Evolutionary conservation across 441 rosid genomes (phyloP).

Genomic region (Mallotus repandus): DNA sequence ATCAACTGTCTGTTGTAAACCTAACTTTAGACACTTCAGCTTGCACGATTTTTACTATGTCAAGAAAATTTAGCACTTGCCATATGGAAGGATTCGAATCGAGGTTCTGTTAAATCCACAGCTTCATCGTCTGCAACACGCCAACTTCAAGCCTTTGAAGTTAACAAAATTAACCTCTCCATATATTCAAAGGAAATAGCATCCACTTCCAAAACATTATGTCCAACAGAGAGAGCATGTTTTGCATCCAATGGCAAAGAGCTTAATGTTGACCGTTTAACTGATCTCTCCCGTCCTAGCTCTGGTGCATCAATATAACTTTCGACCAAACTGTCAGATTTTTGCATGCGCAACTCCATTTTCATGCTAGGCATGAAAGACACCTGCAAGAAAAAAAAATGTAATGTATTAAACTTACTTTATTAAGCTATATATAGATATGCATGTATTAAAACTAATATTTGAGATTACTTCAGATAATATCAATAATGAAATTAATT

Average conservation of each 20-base stretch:
- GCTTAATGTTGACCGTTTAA: slow-evolving; percentile 20
- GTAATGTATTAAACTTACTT: neutral
- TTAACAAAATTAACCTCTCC: slow-evolving; percentile 41
- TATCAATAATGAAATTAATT: neutral
- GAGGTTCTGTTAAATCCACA: slow-evolving; percentile 89
- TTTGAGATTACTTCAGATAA: neutral
- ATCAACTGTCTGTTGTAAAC: neutral
- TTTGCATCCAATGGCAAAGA: slow-evolving; percentile 25
- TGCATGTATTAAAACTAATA: neutral
- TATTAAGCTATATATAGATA: neutral
- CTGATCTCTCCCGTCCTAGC: slow-evolving; percentile 19
- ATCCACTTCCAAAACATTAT: slow-evolving; percentile 17
- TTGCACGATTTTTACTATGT: slow-evolving; percentile 12
- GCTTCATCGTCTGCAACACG: slow-evolving; percentile 59
- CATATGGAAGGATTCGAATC: slow-evolving; percentile 77
- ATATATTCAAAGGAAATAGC: slow-evolving; percentile 33
- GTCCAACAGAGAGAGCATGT: slow-evolving; percentile 6
- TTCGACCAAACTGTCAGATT: slow-evolving; percentile 25
- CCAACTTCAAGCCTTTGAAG: slow-evolving; percentile 51
- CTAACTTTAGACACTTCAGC: neutral
- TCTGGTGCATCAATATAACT: slow-evolving; percentile 29
- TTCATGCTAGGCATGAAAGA: slow-evolving; percentile 30
- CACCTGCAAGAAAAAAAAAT: slow-evolving; percentile 30
- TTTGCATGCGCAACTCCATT: slow-evolving; percentile 24
- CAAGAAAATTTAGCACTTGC: slow-evolving; percentile 43